Base-by-base conservation (phyloP, 1,139 yeast species). In the Hyphopichia fennica region DNA sequence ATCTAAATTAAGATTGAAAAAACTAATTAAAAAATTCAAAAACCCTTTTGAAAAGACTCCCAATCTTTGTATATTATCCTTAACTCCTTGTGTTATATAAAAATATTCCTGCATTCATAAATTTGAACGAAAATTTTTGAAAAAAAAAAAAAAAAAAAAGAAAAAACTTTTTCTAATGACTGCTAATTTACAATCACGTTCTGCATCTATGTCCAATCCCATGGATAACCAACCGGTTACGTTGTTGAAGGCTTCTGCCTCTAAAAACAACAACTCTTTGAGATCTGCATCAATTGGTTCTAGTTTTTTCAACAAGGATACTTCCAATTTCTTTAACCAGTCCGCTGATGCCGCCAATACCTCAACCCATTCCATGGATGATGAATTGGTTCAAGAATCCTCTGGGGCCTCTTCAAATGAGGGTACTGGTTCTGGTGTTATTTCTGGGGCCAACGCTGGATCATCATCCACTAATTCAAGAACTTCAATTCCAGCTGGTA, bases 251-350 rank as follows among this genome's bases (percentile, higher is more conserved):
- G 39, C 29, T 10, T 37, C 38, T 16, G 36, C 39, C 15, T 23
- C 36, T 37, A 20, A 29, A 33, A 15, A 17, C 38, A 29, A n/a
- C 17, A 8, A 17, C 37, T n/a, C 33, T 17, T 45, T 50, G 40
- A 46, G 63, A 35, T 58, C 64, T 9, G 56, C 60, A 11, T 58
- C 64, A 14, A 53, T 58, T 31, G 62, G 66, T 14, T 56, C 63
- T 31, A 51, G 40, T 42, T 59, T 58, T 42, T 63, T 63, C 47
- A 49, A 54, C 38, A 60, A 57, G 41, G 63, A 57, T 42, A 40
- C 57, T 4, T 48, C 53, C 37, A 49, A 44, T 34, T 54, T 57
- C 41, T 56, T 56, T 44, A 41, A 39, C 18, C 28, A 5, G 3
- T 41, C 41, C 8, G 40, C 17, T 16, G 42, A 42, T 28, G 34